These are phyloP conservation scores for Daldinia eschscholtzii DNA, from an alignment of 2,329 filamentous ascomycete genomes.

Conservation along the genomic window DNA sequence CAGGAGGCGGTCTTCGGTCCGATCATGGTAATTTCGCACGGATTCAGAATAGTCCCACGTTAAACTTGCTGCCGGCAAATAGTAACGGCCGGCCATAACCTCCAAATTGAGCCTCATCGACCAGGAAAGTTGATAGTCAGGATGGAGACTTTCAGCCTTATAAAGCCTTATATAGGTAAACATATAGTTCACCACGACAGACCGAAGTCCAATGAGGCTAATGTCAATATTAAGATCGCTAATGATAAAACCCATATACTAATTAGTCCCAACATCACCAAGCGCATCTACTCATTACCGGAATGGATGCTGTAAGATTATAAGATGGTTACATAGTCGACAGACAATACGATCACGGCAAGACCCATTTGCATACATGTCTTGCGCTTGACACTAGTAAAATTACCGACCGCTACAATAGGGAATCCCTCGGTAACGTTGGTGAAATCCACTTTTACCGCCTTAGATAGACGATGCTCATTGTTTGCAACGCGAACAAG, in stretches of 20 bases:
- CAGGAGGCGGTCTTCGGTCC: slow-evolving; percentile 38
- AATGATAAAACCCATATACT: slow-evolving; percentile 3
- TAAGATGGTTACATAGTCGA: slow-evolving; percentile 32
- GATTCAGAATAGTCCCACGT: slow-evolving; percentile 35
- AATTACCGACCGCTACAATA: slow-evolving; percentile 24
- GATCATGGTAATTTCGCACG: slow-evolving; percentile 40
- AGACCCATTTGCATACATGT: slow-evolving; percentile 3
- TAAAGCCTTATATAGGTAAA: slow-evolving; percentile 33
- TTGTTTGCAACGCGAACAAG: slow-evolving; percentile 17
- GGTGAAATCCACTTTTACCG: slow-evolving; percentile 2
- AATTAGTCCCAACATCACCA: slow-evolving; percentile 18
- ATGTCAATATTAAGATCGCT: slow-evolving; percentile 18
- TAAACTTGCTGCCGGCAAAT: slow-evolving; percentile 27
- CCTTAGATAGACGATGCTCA: slow-evolving; percentile 7
- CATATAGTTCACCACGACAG: slow-evolving; percentile 2
- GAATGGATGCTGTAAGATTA: slow-evolving; percentile 21
- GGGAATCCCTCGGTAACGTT: slow-evolving; percentile 4
- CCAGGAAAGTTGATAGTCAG: slow-evolving; percentile 27
- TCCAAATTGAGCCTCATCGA: slow-evolving; percentile 44
- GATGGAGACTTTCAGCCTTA: slow-evolving; percentile 41
- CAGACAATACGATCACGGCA: slow-evolving; percentile 15
- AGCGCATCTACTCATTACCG: not conserved
- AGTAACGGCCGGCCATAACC: slow-evolving; percentile 34
- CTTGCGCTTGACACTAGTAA: slow-evolving; percentile 2
- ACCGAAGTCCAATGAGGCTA: slow-evolving; percentile 23